Base-by-base conservation (phyloP, 495 filamentous ascomycete genomes). In the Podospora fimiseda region DNA sequence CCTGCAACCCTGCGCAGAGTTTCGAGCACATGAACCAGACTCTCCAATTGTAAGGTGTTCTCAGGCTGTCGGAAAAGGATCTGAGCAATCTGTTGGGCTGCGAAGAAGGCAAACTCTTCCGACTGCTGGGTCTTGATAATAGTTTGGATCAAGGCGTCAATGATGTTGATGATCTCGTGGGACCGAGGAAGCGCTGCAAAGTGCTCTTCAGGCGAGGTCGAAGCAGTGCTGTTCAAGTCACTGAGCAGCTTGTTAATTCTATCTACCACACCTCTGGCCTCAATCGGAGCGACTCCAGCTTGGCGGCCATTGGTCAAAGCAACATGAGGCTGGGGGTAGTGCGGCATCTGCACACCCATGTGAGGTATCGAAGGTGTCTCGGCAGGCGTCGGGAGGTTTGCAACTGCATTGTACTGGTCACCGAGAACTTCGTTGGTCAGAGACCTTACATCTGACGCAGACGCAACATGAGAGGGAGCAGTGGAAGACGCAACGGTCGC, bases 301-400 rank as follows among this genome's bases (percentile, higher is more conserved):
- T 69, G 73, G 8, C 76, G 78, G 23, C 74, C 73, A 46, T 76
- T 76, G 3, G 67, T 39, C 53, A 75, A 59, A 46, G 73, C 62
- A 50, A 73, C 63, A 39, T 77, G 79, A 42, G 71, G 69, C 42
- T 80, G 81, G 40, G 80, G 74, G 58, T 88, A 86, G 13, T 79
- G 72, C 56, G 80, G 80, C 22, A 84, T 72, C 52, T 85, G 86
- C 11, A 74, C 75, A 11, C 71, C 70, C n/a, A 80, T 57, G 55
- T 88, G 82, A 44, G 87, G 84, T 48, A 95, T 72, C 21, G 87
- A 82, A 22, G 90, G 88, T 5, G 84, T 84, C 59, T 94, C 89
- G 14, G 87, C 83, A 2, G 90, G 87, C 1, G 89, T 92, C 14
- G 87, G 80, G 16, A 95, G 73, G 59, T 77, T 89, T 2, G 88